Evolutionary conservation across 2,329 filamentous ascomycete genomes (phyloP).

Genomic region (Sporothrix globosa): DNA sequence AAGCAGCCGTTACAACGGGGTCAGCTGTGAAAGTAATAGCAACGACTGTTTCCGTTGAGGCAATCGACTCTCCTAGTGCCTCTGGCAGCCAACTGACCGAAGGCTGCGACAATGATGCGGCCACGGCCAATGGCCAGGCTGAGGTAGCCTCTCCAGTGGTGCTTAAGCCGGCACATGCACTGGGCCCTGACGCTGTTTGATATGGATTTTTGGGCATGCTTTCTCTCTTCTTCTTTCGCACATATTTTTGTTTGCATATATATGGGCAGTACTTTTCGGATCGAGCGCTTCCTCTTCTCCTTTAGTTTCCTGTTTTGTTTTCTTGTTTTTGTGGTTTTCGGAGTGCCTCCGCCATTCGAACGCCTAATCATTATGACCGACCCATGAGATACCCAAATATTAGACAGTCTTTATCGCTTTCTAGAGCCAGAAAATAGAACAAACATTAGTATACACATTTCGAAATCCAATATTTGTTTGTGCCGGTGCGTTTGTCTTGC

Average conservation of each 20-base stretch:
- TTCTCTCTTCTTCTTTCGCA: background rate
- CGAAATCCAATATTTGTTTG: background rate
- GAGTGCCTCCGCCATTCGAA: background rate
- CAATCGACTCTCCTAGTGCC: background rate
- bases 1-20: background rate
- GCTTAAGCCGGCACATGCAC: background rate
- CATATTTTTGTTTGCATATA: background rate
- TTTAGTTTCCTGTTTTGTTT: background rate
- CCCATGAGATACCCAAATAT: background rate
- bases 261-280: background rate
- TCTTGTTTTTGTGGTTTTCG: background rate
- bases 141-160: no score
- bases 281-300: background rate
- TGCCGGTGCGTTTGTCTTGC: background rate
- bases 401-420: background rate
- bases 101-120: background rate
- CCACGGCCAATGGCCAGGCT: background rate
- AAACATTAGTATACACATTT: background rate
- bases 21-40: background rate
- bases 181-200: background rate
- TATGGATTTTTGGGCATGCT: background rate
- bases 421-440: background rate
- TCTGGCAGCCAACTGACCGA: background rate
- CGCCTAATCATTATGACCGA: background rate
- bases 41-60: background rate